Evolutionary conservation across 371 early-diverging fungal genomes (phyloP).

Genomic region (Mucor lusitanicus): DNA sequence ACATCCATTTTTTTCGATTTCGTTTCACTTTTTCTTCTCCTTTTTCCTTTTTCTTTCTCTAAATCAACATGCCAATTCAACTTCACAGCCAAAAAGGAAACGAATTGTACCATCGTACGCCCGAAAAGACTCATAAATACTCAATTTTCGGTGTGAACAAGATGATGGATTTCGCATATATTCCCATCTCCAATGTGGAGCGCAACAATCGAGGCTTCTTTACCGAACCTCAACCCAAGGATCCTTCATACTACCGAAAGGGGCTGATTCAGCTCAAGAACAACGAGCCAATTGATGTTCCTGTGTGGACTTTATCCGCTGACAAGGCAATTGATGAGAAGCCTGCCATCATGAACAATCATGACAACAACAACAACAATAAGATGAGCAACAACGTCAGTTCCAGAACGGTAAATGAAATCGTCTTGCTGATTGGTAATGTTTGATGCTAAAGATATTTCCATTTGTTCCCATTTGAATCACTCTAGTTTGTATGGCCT

Average conservation of each 20-base stretch:
- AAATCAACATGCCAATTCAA: constrained; percentile 6
- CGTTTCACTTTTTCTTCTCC: neutral
- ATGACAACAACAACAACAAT: neutral
- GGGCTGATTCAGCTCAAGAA: neutral
- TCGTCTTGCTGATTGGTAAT: neutral
- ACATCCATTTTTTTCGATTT: neutral
- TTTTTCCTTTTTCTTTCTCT: neutral
- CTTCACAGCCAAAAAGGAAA: constrained; percentile 2
- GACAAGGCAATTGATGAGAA: neutral
- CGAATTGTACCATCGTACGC: neutral
- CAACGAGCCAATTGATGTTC: neutral
- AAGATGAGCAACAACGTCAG: neutral
- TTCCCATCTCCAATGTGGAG: neutral
- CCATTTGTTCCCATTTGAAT: neutral
- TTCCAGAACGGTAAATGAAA: neutral
- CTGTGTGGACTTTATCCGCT: neutral
- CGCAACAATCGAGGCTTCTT: neutral
- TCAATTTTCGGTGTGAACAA: neutral
- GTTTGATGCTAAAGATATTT: neutral
- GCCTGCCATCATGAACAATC: neutral
- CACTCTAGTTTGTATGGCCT: constrained; percentile 42
- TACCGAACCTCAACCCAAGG: neutral
- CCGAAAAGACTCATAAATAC: neutral
- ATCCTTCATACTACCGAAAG: constrained; percentile 1
- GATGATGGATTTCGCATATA: constrained; percentile 2